These are phyloP conservation scores for Ephemerocybe angulata DNA, from an alignment of 768 basidiomycete genomes.

Conservation along the genomic window DNA sequence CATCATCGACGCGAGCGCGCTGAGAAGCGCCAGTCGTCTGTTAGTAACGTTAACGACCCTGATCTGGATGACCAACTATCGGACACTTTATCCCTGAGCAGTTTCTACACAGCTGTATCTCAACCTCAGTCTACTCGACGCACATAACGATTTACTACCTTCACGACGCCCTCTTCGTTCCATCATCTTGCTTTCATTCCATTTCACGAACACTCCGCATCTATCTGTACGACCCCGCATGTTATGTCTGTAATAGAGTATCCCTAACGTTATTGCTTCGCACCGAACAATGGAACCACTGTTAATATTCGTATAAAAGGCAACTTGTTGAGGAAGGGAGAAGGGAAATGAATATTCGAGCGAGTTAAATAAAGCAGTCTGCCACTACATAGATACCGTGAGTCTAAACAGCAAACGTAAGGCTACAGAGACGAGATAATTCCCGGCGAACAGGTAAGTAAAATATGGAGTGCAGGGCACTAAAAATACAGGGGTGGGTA, in stretches of 20 bases:
- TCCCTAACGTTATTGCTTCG: not conserved
- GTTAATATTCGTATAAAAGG: too few species aligned
- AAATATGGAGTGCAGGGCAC: not conserved
- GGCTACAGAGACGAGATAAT: not conserved
- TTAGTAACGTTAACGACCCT: not conserved
- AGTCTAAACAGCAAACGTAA: not conserved
- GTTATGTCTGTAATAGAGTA: not conserved
- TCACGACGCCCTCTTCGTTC: not conserved
- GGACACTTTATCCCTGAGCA: conserved; percentile 5
- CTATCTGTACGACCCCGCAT: too few species aligned
- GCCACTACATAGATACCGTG: not conserved
- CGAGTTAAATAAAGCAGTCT: too few species aligned
- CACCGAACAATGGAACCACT: not conserved
- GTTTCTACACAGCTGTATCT: conserved; percentile 10
- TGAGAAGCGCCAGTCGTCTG: not conserved
- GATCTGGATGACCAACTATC: not conserved
- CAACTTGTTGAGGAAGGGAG: too few species aligned
- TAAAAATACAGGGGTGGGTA: not conserved
- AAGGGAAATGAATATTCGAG: too few species aligned
- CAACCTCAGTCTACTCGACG: conserved; percentile 4
- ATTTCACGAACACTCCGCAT: too few species aligned
- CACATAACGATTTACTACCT: not conserved
- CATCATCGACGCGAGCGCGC: conserved; percentile 1
- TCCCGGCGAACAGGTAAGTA: too few species aligned
- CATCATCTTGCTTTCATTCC: not conserved